A percentile compares a stretch with the other conserved stretches of the same genome.
Evolutionary conservation across 202 grass and related monocot species (phyloP).

Genomic region (Hordeum pubiflorum): DNA sequence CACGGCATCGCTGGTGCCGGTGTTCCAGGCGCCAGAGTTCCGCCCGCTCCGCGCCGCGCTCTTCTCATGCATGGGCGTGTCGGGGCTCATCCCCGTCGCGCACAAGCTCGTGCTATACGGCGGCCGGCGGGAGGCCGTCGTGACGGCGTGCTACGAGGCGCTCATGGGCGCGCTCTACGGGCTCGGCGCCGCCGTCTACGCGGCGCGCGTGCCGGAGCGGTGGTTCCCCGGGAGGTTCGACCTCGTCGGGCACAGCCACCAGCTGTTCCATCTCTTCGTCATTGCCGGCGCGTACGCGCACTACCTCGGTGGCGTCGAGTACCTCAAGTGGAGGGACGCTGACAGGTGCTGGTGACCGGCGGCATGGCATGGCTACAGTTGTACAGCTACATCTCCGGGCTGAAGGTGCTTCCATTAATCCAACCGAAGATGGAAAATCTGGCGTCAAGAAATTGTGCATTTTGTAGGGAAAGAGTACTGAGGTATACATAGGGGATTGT

Average conservation of each 20-base stretch:
- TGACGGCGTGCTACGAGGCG: constrained; percentile 49
- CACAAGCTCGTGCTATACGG: constrained; percentile 58
- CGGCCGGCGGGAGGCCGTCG: constrained; percentile 30
- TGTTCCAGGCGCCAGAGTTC: constrained; percentile 54
- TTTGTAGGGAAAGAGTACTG: neutral
- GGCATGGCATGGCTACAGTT: neutral
- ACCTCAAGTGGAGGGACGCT: constrained; percentile 83
- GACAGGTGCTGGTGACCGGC: constrained; percentile 36
- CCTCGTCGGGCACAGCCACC: constrained; percentile 81
- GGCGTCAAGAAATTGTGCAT: neutral
- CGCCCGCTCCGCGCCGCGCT: constrained; percentile 54
- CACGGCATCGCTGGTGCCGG: constrained; percentile 48
- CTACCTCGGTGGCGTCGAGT: constrained; percentile 65
- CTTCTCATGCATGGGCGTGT: constrained; percentile 69
- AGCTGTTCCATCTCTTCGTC: constrained; percentile 85
- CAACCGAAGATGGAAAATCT: neutral
- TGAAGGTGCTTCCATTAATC: neutral
- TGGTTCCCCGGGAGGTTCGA: constrained; percentile 76
- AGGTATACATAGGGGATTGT: neutral
- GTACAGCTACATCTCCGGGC: neutral
- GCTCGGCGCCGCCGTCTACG: constrained; percentile 54
- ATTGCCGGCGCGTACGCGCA: constrained; percentile 75
- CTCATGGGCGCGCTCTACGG: constrained; percentile 68
- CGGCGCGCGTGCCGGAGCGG: constrained; percentile 59
- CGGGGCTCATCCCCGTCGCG: constrained; percentile 49